Percentiles rank a stretch among this genome's conserved stretches.
Conservation (phyloP, 768 basidiomycete genomes). For the Termitomyces sp. region DNA sequence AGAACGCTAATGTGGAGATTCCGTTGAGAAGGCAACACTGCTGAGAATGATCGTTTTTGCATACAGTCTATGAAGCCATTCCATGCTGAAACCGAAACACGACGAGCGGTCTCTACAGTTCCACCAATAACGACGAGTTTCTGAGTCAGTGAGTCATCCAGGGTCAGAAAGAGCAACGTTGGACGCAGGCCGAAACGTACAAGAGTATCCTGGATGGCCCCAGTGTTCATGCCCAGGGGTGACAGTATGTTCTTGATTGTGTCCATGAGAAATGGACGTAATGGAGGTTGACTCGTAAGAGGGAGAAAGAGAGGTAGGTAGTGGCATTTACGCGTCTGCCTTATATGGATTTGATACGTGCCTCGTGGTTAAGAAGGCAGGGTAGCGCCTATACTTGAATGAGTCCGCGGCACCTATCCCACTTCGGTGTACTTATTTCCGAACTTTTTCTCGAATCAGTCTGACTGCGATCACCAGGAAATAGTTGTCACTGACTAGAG, state of each 20-base stretch:
- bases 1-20: conserved; percentile 52
- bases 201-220: conserved; percentile 73
- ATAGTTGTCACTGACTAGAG: conserved; percentile 8
- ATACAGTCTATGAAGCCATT: conserved; percentile 85
- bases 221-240: conserved; percentile 61
- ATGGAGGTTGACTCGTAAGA: conserved; percentile 15
- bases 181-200: conserved; percentile 33
- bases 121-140: conserved; percentile 90
- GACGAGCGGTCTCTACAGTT: conserved; percentile 79
- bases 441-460: conserved; percentile 8
- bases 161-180: not conserved
- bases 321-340: conserved; percentile 30
- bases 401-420: conserved; percentile 18
- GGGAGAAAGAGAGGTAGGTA: conserved; percentile 27
- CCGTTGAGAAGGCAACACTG: not conserved
- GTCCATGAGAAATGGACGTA: conserved; percentile 46
- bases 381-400: conserved; percentile 24
- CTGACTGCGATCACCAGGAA: conserved; percentile 7
- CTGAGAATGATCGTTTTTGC: conserved; percentile 14
- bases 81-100: conserved; percentile 81
- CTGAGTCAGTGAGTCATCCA: conserved; percentile 28
- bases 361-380: conserved; percentile 37
- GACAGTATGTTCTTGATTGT: conserved; percentile 64
- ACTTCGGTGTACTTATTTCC: conserved; percentile 13
- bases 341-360: conserved; percentile 36